Base-by-base conservation (phyloP, 257 asterid species). In the Capsicum rhomboideum region DNA sequence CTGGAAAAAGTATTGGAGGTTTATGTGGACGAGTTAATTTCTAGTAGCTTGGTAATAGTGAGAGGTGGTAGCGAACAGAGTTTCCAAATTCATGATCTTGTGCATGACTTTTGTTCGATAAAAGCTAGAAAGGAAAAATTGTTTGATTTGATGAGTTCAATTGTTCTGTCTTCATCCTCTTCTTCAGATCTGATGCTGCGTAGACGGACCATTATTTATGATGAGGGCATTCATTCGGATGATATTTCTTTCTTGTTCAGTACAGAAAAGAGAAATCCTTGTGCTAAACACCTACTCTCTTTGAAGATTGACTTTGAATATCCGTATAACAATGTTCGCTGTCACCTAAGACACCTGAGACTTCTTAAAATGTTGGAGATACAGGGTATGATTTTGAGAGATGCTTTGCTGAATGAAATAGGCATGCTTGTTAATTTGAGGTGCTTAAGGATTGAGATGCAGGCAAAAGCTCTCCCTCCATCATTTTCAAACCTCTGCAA, bases 11-110 rank as follows among this genome's bases (percentile, higher is more conserved):
- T 37, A 26, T 3, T 29, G n/a, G 53, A 86, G 63, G 86, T n/a
- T 18, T 89, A 85, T 67, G 49, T 89, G 66, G 79, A 40, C 44
- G 75, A 87, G 28, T 79, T 88, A 21, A 83, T 85, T 7, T 18
- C 23, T 12, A 83, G 89, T 40, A 86, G 83, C 77, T 84, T 86
- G 1, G 85, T 86, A 40, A 46, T 67, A 17, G 63, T 59, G 53
- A 66, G 83, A 54, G 88, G 42, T 37, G 88, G 85, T 14, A 52
- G 59, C 21, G 49, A 78, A 21, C 69, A 55, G 52, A 37, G 84
- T 14, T 84, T 84, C 31, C 21, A 50, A 20, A 78, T 79, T 37
- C 87, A 85, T 40, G 88, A 87, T 83, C 72, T 85, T 14, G 34
- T 87, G 85, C 71, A 78, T 28, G 78, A 79, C 4, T 55, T 83